Base-by-base conservation (phyloP, 208 protist species). In the Trypanosoma avium region DNA sequence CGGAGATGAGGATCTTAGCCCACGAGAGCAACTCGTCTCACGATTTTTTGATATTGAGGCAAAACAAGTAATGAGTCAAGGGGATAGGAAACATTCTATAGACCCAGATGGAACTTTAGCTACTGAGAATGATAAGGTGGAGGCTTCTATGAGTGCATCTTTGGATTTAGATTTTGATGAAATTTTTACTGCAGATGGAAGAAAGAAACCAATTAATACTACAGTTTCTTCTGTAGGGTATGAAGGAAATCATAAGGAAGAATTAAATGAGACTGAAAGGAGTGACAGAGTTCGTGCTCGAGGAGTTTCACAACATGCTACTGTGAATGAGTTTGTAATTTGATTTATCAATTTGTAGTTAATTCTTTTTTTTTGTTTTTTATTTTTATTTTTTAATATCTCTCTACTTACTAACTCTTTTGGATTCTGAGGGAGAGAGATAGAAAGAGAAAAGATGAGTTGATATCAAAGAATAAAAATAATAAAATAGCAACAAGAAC, bases 1-100 rank as follows among this genome's bases (percentile, higher is more conserved):
- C 73, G 88, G 91, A 49, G 88, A 94, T 53, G 88, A 94, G 42
- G 81, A 84, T 35, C 67, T 96, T 47, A 86, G 79, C n/a, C 88
- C 91, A 43, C 85, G 84, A 8, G 79, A 96, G 67, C 91, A 96
- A 77, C 86, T 96, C 7, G 71, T 95, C 0, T 75, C 85, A 22
- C 84, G 85, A 61, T 95, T 95, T 61, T 95, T 95, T 56, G 86
- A 95, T 49, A 81, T 72, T 29, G 87, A 89, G 52, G 90, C 86
- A 27, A 90, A 87, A 46, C 60, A 65, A 36, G 72, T 53, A 24
- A 82, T 95, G 85, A 64, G 79, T 4, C 75, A 74, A 29, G 46
- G 73, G 27, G 24, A 60, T 45, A 22, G 1, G 32, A n/a, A 17
- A 8, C 29, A 30, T 6, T 27, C 6, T 5, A 12, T 13, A 27